phyloP scores from a whole-genome alignment of 805 yeast genomes.

The Ogataea pignaliae region DNA sequence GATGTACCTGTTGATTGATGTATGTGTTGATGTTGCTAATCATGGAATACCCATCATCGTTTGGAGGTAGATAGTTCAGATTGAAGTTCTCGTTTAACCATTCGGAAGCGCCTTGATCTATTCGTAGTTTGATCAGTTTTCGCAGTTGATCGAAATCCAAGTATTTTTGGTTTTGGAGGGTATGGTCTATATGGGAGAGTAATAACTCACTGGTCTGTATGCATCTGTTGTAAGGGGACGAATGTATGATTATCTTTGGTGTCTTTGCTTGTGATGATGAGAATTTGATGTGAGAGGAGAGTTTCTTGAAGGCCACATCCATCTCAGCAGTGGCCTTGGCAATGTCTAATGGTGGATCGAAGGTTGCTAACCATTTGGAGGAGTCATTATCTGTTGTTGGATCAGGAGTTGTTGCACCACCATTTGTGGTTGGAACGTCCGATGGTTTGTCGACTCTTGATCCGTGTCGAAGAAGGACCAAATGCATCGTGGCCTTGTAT shows the following conservation, averaged over 20 bases:
- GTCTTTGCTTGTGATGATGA: background rate
- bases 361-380: slow-evolving; percentile 30
- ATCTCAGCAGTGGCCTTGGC: slow-evolving; percentile 22
- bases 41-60: slow-evolving; percentile 40
- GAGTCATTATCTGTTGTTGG: slow-evolving; percentile 12
- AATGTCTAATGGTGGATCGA: slow-evolving; percentile 32
- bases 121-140: slow-evolving; percentile 24
- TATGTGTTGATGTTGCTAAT: slow-evolving; percentile 36
- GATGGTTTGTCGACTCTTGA: slow-evolving; percentile 27
- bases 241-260: slow-evolving; percentile 28
- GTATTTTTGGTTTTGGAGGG: background rate
- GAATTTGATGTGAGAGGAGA: slow-evolving; percentile 21
- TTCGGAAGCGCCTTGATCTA: slow-evolving; percentile 39
- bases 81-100: slow-evolving; percentile 41
- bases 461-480: slow-evolving; percentile 30
- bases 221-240: slow-evolving; percentile 42
- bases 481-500: slow-evolving; percentile 22
- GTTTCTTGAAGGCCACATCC: slow-evolving; percentile 24
- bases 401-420: background rate
- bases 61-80: slow-evolving; percentile 37
- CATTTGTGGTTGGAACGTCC: background rate
- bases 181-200: slow-evolving; percentile 14
- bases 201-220: slow-evolving; percentile 36
- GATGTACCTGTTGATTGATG: slow-evolving; percentile 19
- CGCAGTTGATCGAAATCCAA: background rate